Evolutionary conservation across 306 rosid species (phyloP).

Genomic region (Cicer chorassanicum): DNA sequence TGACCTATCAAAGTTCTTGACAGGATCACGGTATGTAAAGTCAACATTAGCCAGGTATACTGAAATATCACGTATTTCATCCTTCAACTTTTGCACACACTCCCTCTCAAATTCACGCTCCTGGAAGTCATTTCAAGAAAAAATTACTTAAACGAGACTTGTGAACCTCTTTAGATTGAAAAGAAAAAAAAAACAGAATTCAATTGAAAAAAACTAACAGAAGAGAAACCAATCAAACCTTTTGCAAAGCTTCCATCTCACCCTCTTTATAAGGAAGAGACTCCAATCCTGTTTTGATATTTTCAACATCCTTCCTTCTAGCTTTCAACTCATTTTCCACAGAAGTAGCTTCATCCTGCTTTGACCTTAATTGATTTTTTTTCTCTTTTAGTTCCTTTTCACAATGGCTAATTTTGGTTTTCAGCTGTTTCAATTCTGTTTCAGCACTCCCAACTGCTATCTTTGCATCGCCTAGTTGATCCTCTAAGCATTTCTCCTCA

Average conservation of each 20-base stretch:
- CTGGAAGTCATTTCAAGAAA: slow-evolving; percentile 50
- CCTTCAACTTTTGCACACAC: slow-evolving; percentile 76
- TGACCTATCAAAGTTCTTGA: slow-evolving; percentile 84
- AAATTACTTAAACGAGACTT: slow-evolving; percentile 29
- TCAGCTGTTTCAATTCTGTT: slow-evolving; percentile 83
- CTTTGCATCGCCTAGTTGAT: slow-evolving; percentile 90
- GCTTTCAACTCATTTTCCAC: slow-evolving; percentile 75
- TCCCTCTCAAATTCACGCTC: slow-evolving; percentile 78
- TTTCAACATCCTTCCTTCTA: slow-evolving; percentile 68
- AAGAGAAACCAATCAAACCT: slow-evolving; percentile 55
- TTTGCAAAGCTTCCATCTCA: slow-evolving; percentile 85
- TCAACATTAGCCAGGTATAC: slow-evolving; percentile 77
- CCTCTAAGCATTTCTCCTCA: slow-evolving; percentile 94
- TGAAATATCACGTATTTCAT: slow-evolving; percentile 80
- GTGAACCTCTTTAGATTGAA: slow-evolving; percentile 32
- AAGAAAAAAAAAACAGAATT: not conserved
- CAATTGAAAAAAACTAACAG: slow-evolving; percentile 11
- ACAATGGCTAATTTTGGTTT: slow-evolving; percentile 81
- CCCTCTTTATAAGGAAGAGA: slow-evolving; percentile 81
- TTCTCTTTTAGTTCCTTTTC: slow-evolving; percentile 87
- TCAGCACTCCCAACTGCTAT: slow-evolving; percentile 88
- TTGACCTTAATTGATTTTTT: slow-evolving; percentile 69
- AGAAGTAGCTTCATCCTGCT: slow-evolving; percentile 81
- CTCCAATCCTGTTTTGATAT: slow-evolving; percentile 62
- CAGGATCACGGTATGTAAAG: slow-evolving; percentile 79